Base-by-base conservation (phyloP, 768 basidiomycete species). In the Rhodosporidiobolus odoratus region DNA sequence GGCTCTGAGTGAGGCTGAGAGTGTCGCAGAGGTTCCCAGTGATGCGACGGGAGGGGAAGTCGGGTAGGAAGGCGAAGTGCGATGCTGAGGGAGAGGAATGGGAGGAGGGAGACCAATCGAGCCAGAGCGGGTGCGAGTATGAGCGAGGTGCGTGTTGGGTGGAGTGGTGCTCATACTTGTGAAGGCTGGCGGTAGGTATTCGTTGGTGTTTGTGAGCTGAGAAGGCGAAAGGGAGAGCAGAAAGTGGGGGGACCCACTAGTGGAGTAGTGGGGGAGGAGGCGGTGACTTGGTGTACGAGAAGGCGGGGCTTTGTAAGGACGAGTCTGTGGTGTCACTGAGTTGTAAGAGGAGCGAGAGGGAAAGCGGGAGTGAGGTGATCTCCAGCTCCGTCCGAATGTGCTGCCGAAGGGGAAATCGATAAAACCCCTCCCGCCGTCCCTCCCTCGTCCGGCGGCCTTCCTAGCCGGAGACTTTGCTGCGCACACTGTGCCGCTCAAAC, bases 1-100 rank as follows among this genome's bases (percentile, higher is more conserved):
- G 1, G 66, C 66, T 45, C 58, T 68, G 54, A 68, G 64, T 5
- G 63, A 62, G 37, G 64, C 59, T 8, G 67, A 68, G 54, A 73
- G 67, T 19, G 66, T 40, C 21, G 62, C 56, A 6, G 58, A 37
- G 35, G 62, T 50, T 25, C 37, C 30, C 23, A 32, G 58, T 10
- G 50, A 54, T 17, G 38, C 23, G 60, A 34, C 43, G 45, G 40
- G 27, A 23, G 30, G 17, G 30, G 30, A 12, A 34, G 37, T 25
- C 30, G n/a, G 34, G 23, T 30, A 41, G 12, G 25, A 47, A 12
- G 23, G 12, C 34, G 32, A 13, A n/a, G n/a, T n/a, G 59, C 15
- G 40, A 27, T 19, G n/a, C 12, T 10, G 21, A 37, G 63, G 12
- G 19, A 34, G 54, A 7, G 54, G 34, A 4, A 12, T 9, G 4